Base-by-base conservation (phyloP, 2,329 filamentous ascomycete species). In the Fusarium sp. region DNA sequence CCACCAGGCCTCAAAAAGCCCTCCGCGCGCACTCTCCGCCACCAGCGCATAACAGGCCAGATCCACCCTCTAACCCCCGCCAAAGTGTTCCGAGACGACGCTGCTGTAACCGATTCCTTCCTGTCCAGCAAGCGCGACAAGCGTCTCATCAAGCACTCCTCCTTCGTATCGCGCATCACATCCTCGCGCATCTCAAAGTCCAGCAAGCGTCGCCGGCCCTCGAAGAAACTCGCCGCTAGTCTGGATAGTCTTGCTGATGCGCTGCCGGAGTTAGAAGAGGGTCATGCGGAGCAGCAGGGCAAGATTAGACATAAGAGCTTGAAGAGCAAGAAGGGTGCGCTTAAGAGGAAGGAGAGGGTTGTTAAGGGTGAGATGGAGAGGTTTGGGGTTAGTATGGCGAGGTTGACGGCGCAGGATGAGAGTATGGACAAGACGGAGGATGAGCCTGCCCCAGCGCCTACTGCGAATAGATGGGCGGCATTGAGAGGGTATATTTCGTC, bases 301-400 rank as follows among this genome's bases (percentile, higher is more conserved):
- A 92, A 90, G 72, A 85, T 96, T 49, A 84, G 87, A 62, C 90
- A 92, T 69, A 91, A 88, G 81, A 95, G 91, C 63, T 74, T 98
- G 73, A 90, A 87, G 79, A 90, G 87, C 65, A 84, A 89, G 53
- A 92, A 89, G 4, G 95, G 95, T 1, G 93, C 93, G 21, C 84
- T 94, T 80, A 96, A 93, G 85, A 85, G 87, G 75, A 96, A 93
- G 80, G 92, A 94, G 80, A 90, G 86, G 78, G 76, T 98, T 31
- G 92, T 97, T 58, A 88, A 83, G 77, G 83, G 87, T 60, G 95
- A 98, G 85, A 91, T 92, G 81, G 89, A 94, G 77, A 84, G 95
- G 62, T 97, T 98, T 76, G 90, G 89, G 36, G 87, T 85, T 76
- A 97, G 93, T 76, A 84, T 98, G 85, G 94, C 92, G 18, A 87